Percentiles rank a stretch among this genome's conserved stretches.
phyloP scores from a whole-genome alignment of 2,329 filamentous ascomycete genomes.

The Arthrobotrys sphaeroides region DNA sequence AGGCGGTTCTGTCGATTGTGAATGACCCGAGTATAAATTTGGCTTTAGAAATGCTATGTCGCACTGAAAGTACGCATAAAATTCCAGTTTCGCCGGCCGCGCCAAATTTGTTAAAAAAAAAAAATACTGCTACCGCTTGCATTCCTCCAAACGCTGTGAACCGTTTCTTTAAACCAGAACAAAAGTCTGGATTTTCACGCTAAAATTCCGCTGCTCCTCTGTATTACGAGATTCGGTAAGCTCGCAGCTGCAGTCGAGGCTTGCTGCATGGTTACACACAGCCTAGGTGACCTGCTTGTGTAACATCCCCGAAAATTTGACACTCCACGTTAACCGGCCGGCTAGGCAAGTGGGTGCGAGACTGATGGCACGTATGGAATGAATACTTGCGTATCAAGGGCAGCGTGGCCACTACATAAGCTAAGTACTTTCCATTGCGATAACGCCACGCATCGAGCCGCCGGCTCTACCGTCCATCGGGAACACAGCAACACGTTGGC shows the following conservation, averaged over 20 bases:
- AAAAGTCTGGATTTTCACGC: background rate
- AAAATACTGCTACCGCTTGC: too few relatives aligned
- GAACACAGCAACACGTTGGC: background rate
- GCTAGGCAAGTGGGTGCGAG: background rate
- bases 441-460: conserved; percentile 1
- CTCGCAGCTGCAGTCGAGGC: conserved; percentile 7
- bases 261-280: conserved; percentile 5
- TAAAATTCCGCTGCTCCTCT: background rate
- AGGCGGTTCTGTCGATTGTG: too few relatives aligned
- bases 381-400: too few relatives aligned
- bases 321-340: background rate
- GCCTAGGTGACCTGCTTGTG: background rate
- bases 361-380: background rate
- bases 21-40: too few relatives aligned
- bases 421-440: background rate
- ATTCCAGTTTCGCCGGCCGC: too few relatives aligned
- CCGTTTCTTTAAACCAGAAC: too few relatives aligned
- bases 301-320: background rate
- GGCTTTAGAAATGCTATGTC: too few relatives aligned
- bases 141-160: background rate
- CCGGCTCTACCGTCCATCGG: background rate
- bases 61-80: too few relatives aligned
- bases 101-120: too few relatives aligned
- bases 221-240: background rate
- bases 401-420: too few relatives aligned